A percentile compares a stretch with the other conserved stretches of the same genome.
phyloP scores from a whole-genome alignment of 345 rosid species.

The Rhodomyrtus tomentosa region DNA sequence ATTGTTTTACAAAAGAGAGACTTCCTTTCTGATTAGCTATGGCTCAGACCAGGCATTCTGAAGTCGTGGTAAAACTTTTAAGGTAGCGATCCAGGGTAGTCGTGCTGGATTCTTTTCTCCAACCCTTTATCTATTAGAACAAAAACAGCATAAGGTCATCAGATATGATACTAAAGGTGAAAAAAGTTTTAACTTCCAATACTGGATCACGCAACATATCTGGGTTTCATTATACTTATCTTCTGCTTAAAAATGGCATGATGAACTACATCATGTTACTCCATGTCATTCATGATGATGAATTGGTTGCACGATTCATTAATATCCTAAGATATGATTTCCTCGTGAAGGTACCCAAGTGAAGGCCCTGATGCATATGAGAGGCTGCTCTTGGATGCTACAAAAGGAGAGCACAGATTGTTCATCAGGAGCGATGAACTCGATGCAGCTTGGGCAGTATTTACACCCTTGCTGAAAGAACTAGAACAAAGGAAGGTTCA shows the following conservation, averaged over 20 bases:
- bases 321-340: neutral
- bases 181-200: neutral
- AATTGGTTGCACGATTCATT: neutral
- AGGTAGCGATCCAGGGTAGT: neutral
- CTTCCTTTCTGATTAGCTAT: neutral
- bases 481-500: constrained; percentile 20
- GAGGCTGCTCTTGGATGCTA: constrained; percentile 34
- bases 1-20: neutral
- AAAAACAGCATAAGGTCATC: neutral
- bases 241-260: neutral
- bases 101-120: neutral
- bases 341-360: constrained; percentile 15
- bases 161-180: neutral
- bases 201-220: neutral
- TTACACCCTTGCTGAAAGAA: constrained; percentile 34
- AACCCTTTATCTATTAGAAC: neutral
- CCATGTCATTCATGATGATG: neutral
- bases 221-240: neutral
- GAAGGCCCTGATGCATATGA: constrained; percentile 40
- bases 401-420: constrained; percentile 29
- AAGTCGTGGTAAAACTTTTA: neutral
- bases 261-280: neutral
- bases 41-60: neutral
- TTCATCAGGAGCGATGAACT: constrained; percentile 46
- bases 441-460: constrained; percentile 41